Conservation (phyloP, 1,139 yeast species). For the Yamadazyma dushanensis region DNA sequence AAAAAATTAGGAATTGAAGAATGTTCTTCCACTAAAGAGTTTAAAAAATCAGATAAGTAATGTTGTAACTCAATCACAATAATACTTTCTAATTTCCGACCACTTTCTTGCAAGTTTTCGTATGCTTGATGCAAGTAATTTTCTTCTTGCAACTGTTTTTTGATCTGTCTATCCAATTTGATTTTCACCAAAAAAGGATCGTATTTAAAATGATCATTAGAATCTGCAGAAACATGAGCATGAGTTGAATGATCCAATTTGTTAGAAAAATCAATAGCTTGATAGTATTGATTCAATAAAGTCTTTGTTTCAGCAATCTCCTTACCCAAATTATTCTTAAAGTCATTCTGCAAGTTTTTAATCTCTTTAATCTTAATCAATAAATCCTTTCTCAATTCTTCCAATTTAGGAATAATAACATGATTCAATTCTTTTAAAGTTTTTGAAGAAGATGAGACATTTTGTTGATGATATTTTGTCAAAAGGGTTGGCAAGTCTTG, state of each 20-base stretch:
- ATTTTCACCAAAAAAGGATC: conserved; percentile 85
- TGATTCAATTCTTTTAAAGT: conserved; percentile 70
- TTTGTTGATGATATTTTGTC: conserved; percentile 70
- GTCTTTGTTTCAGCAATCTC: conserved; percentile 66
- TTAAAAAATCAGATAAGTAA: conserved; percentile 72
- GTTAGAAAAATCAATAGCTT: conserved; percentile 37
- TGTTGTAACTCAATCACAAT: conserved; percentile 85
- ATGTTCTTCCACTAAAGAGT: conserved; percentile 65
- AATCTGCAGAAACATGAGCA: conserved; percentile 14
- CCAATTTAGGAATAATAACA: conserved; percentile 78
- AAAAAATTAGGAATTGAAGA: conserved; percentile 64
- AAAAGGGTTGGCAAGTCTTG: conserved; percentile 80
- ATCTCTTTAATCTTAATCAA: conserved; percentile 86
- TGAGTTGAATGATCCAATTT: conserved; percentile 30
- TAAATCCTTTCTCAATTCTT: conserved; percentile 80
- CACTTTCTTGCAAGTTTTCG: conserved; percentile 82
- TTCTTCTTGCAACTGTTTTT: conserved; percentile 78
- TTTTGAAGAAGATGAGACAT: conserved; percentile 64
- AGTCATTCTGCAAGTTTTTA: conserved; percentile 76
- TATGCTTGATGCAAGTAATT: conserved; percentile 86
- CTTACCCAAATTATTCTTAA: conserved; percentile 68
- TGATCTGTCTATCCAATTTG: conserved; percentile 72
- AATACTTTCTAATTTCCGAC: conserved; percentile 84
- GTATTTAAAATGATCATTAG: conserved; percentile 34
- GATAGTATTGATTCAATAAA: conserved; percentile 49